Evolutionary conservation across 2,329 filamentous ascomycete species (phyloP), one percentile per base, ranked within the genome.

Genomic region (Cryphonectria nitschkei): DNA sequence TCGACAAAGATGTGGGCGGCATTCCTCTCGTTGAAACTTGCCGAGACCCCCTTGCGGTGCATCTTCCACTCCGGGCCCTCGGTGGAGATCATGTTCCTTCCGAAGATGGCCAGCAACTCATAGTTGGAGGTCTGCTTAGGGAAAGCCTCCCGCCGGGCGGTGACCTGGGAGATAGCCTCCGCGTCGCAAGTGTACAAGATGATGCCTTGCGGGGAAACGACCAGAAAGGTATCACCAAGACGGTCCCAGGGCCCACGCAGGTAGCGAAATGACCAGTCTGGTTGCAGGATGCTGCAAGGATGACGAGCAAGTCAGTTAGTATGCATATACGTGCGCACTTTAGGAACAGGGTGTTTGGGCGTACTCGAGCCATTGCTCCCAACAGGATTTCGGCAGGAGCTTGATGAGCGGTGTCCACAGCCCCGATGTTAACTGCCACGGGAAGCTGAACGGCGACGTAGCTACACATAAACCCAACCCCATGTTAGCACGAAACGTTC

Each of bases 11-110:
- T 89, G 46, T 90, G 77, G 32, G 84, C 83, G 70, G 93, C 90
- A 78, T 93, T 95, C 80, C 87, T 89, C 81, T 95, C 93, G 70
- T 91, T 93, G 79, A 95, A 95, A 4, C 88, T 88, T 0, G 92
- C 89, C 39, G 90, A 88, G 0, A 89, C 91, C 60, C 90, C 86
- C 80, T 92, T 93, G 73, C 92, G 87, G 78, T 95, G 92, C 80
- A 88, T 85, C 43, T 89, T 89, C 93, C 92, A 95, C 39, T 86
- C 80, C 0, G 83, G 77, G 1, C 92, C 92, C 78, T 95, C 92
- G 2, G 90, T 89, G 0, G 88, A 89, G 32, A 95, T 80, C 1
- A 95, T 86, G 77, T 93, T 95, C 69, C 88, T 85, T 50, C 93
- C 92, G 77, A 91, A 95, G 32, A 92, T 82, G 63, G 89, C 85